Evolutionary conservation across 2,329 filamentous ascomycete genomes (phyloP), one percentile per base, ranked within the genome.

Genomic region (Arthroderma sp.): DNA sequence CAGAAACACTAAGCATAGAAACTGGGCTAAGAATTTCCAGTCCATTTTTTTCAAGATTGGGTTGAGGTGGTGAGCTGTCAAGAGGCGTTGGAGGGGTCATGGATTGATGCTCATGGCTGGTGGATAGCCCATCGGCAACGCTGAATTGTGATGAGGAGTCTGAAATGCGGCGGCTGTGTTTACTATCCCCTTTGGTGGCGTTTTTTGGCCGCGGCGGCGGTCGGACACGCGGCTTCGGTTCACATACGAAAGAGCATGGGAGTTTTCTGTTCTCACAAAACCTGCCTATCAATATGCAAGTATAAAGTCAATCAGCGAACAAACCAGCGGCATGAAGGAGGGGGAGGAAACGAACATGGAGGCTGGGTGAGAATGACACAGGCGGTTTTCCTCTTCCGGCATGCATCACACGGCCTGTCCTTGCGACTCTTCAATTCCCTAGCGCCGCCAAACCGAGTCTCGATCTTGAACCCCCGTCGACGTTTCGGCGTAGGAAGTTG

Each of bases 331-430:
- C n/a, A 22, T 22, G 11, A 30, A 30, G 30, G 40, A 5, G 11
- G 0, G 29, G 10, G 7, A 6, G 30, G 9, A 6, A 29, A 34
- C 40, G 10, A 33, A 42, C 40, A 42, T 42, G 40, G 40, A 6
- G 40, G 40, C 36, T 42, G 33, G 11, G 40, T 42, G 15, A 42
- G 30, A 28, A 42, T 42, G 31, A 42, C 40, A 42, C 40, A 42
- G 3, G 40, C 40, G 10, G 40, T 42, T 29, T 42, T 42, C 9
- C 40, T 42, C 31, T 42, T 32, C 0, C 40, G 40, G 11, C 40
- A 42, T 5, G 40, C 40, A 34, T 42, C 40, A 15, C 40, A 42
- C 31, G 40, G 40, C 31, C 40, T 42, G 27, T 42, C 40, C 15
- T 42, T 42, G 30, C 40, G 40, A 32, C 40, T 42, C 30, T 42